Conservation (phyloP, 2,329 filamentous ascomycete species). For the Neonectria punicea region DNA sequence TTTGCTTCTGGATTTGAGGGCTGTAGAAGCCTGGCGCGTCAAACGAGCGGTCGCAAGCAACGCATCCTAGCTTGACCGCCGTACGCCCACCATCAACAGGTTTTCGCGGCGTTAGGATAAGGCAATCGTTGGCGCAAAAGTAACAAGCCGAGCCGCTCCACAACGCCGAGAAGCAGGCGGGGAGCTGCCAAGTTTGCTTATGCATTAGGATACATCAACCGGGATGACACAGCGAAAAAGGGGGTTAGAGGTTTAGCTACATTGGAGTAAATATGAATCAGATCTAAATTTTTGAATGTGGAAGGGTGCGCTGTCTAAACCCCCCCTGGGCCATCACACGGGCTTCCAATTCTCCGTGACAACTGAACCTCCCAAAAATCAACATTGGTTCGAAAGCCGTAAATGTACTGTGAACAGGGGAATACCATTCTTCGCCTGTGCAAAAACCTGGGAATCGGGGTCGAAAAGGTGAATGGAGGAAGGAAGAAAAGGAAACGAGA, state of each 20-base stretch:
- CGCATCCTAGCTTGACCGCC: background rate
- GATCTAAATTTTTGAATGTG: constrained; percentile 49
- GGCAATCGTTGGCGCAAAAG: background rate
- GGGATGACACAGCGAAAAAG: background rate
- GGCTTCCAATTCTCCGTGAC: constrained; percentile 40
- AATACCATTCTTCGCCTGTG: constrained; percentile 45
- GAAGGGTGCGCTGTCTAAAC: constrained; percentile 48
- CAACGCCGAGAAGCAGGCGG: background rate
- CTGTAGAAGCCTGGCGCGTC: background rate
- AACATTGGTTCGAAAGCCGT: constrained; percentile 36
- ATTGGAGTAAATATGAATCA: constrained; percentile 43
- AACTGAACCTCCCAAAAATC: constrained; percentile 40
- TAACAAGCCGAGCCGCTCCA: background rate
- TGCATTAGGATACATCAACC: constrained; percentile 4
- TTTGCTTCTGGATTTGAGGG: background rate
- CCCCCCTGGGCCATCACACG: constrained; percentile 37
- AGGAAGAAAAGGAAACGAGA: constrained; percentile 32
- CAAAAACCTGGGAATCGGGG: constrained; percentile 40
- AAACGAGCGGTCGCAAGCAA: background rate
- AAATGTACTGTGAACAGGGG: constrained; percentile 43
- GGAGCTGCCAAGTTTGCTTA: background rate
- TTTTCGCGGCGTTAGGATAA: background rate
- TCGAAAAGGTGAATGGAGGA: constrained; percentile 32
- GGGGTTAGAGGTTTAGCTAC: constrained; percentile 20
- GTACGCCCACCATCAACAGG: background rate